Evolutionary conservation across 1,284 basidiomycete genomes (phyloP).

Genomic region (Boletus sp.): DNA sequence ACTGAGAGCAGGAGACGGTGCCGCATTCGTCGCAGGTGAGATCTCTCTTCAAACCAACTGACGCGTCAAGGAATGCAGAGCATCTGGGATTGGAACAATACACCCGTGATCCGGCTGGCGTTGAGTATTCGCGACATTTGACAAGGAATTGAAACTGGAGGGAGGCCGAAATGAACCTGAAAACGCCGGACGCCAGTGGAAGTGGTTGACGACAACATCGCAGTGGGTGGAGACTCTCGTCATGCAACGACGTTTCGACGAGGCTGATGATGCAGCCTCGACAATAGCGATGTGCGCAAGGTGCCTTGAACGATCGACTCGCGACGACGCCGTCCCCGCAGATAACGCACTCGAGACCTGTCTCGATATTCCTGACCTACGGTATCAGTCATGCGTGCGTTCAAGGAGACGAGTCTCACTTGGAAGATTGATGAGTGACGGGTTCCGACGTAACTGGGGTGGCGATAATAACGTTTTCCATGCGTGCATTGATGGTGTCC

Average conservation of each 20-base stretch:
- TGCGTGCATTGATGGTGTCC: neutral
- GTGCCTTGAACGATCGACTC: constrained; percentile 22
- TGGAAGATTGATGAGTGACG: neutral
- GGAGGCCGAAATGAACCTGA: constrained; percentile 23
- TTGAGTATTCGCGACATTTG: constrained; percentile 32
- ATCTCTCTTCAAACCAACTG: constrained; percentile 4
- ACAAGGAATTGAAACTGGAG: constrained; percentile 26
- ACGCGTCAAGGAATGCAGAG: constrained; percentile 37
- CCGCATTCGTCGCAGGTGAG: constrained; percentile 25
- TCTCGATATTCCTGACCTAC: neutral
- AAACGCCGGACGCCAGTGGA: constrained; percentile 26
- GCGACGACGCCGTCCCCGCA: constrained; percentile 17
- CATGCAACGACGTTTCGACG: constrained; percentile 34
- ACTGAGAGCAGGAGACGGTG: constrained; percentile 32
- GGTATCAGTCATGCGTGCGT: neutral
- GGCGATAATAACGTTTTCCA: constrained; percentile 8
- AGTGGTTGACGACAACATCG: constrained; percentile 39
- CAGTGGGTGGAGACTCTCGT: constrained; percentile 41
- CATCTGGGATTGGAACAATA: constrained; percentile 42
- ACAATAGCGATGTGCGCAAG: constrained; percentile 40
- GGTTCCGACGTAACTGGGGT: neutral
- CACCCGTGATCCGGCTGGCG: constrained; percentile 32
- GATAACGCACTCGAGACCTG: constrained; percentile 20
- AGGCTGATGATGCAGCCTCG: constrained; percentile 35
- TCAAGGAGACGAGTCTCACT: constrained; percentile 10